phyloP scores from a whole-genome alignment of 2,329 filamentous ascomycete genomes.

The Cercospora sp. region DNA sequence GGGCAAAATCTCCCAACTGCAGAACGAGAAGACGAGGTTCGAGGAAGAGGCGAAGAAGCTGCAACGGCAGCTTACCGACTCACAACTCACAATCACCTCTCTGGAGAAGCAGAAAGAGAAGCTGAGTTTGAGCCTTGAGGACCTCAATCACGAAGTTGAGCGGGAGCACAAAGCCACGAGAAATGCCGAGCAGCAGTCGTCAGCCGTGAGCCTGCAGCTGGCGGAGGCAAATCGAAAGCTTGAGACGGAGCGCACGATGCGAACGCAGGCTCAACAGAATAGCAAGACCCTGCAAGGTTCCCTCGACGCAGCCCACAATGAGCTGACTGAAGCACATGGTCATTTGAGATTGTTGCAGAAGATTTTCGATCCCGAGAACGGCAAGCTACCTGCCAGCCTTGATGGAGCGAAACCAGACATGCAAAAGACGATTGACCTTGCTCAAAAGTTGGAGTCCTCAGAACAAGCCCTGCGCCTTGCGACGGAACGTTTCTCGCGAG shows the following conservation, averaged over 20 bases:
- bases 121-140: slow-evolving; percentile 80
- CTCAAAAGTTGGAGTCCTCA: slow-evolving; percentile 81
- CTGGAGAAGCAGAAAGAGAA: slow-evolving; percentile 95
- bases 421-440: slow-evolving; percentile 68
- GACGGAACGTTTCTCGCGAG: slow-evolving; percentile 74
- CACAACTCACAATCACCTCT: slow-evolving; percentile 77
- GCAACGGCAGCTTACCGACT: slow-evolving; percentile 79
- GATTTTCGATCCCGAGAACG: slow-evolving; percentile 73
- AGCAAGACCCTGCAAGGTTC: slow-evolving; percentile 76
- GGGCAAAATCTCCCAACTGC: slow-evolving; percentile 71
- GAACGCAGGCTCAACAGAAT: slow-evolving; percentile 80
- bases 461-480: slow-evolving; percentile 85
- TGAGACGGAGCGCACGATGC: slow-evolving; percentile 85
- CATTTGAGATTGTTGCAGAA: slow-evolving; percentile 82
- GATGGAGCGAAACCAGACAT: slow-evolving; percentile 70
- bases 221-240: slow-evolving; percentile 86
- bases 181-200: slow-evolving; percentile 85
- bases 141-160: slow-evolving; percentile 87
- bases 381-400: slow-evolving; percentile 58
- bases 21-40: slow-evolving; percentile 76
- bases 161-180: slow-evolving; percentile 86
- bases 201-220: slow-evolving; percentile 75
- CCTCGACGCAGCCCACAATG: slow-evolving; percentile 75
- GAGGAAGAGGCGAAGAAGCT: slow-evolving; percentile 82
- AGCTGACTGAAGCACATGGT: slow-evolving; percentile 75